Evolutionary conservation across 495 filamentous ascomycete species (phyloP).

Genomic region (Trichoderma virens): DNA sequence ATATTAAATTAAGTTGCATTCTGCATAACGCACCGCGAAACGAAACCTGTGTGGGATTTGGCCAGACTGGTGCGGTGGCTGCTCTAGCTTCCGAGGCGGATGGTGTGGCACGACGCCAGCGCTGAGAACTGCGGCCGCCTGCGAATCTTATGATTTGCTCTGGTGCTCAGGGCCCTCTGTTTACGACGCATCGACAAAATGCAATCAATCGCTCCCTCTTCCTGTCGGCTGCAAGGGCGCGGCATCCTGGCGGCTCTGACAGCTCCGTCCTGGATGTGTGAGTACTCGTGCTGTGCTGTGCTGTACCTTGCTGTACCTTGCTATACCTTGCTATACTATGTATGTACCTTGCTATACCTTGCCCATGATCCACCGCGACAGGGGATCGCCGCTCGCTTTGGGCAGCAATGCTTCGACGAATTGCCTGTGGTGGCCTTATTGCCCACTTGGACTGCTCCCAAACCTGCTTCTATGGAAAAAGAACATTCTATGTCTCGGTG

Average conservation of each 20-base stretch:
- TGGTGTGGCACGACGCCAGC: background rate
- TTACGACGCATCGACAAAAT: background rate
- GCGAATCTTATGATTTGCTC: conserved; percentile 1
- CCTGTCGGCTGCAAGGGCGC: background rate
- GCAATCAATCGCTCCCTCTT: background rate
- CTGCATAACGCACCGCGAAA: background rate
- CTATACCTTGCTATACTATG: too few species aligned
- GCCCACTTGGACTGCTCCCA: background rate
- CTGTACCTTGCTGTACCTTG: too few species aligned
- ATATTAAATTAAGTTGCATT: too few species aligned
- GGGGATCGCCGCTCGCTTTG: background rate
- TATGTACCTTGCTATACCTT: too few species aligned
- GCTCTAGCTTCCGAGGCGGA: background rate
- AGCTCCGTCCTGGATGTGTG: too few species aligned
- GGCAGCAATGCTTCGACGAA: conserved; percentile 1
- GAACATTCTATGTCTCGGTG: too few species aligned
- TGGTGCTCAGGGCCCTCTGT: too few species aligned
- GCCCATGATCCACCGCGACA: background rate
- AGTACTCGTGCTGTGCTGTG: too few species aligned
- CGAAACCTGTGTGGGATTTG: background rate
- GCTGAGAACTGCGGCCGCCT: conserved; percentile 5
- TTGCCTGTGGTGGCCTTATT: background rate
- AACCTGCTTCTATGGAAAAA: background rate
- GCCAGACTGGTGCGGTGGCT: background rate
- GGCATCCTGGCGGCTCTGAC: background rate